Conservation (phyloP, 2,329 filamentous ascomycete genomes). For the Phyllosticta ampelicida region DNA sequence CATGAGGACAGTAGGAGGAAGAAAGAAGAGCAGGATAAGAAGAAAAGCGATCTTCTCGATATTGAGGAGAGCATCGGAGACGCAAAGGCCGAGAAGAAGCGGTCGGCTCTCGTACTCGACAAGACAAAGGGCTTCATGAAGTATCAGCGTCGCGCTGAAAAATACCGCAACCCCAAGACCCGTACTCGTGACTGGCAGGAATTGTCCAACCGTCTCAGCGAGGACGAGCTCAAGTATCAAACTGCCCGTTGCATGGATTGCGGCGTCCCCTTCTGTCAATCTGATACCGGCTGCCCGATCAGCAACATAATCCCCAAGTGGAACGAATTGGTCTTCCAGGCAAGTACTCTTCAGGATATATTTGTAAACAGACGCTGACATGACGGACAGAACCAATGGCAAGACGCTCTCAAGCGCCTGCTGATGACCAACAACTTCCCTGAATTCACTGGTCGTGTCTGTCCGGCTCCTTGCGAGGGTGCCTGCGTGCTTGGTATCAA, state of each 20-base stretch:
- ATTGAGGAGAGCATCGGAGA: conserved; percentile 89
- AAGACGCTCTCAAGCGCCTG: conserved; percentile 80
- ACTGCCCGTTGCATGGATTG: conserved; percentile 98
- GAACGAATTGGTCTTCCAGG: conserved; percentile 68
- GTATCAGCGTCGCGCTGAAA: conserved; percentile 84
- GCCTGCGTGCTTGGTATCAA: conserved; percentile 95
- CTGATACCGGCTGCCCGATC: conserved; percentile 89
- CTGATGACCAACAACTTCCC: conserved; percentile 98
- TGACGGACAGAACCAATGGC: conserved; percentile 54
- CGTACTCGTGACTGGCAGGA: conserved; percentile 90
- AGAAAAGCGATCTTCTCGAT: conserved; percentile 59
- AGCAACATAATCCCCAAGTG: conserved; percentile 97
- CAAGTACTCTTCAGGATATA: too few relatives aligned
- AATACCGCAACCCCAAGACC: conserved; percentile 76
- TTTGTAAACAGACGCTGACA: too few relatives aligned
- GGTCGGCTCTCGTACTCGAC: conserved; percentile 83
- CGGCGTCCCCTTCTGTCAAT: conserved; percentile 96
- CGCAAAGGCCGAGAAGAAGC: conserved; percentile 76
- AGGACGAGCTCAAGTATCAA: conserved; percentile 95
- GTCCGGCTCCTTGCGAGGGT: conserved; percentile 91
- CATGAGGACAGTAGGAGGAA: conserved; percentile 45
- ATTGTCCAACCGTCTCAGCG: conserved; percentile 73
- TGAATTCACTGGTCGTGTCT: conserved; percentile 94
- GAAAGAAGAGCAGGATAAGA: conserved; percentile 53
- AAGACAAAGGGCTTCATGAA: conserved; percentile 98